Base-by-base conservation (phyloP, 805 yeast genomes). In the Candida loeiensis region DNA sequence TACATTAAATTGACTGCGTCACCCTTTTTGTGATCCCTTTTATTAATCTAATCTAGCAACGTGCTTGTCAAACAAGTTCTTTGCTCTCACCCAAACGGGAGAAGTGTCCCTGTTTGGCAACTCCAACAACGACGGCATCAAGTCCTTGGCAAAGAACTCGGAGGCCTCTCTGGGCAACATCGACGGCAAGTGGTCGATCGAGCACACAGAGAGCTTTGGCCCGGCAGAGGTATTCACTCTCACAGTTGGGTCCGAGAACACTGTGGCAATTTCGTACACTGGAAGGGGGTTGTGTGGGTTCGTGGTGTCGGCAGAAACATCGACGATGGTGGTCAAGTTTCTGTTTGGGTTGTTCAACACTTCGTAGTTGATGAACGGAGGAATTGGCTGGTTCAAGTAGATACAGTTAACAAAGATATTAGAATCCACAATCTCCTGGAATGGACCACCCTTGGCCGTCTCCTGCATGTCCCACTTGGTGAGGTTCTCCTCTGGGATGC, bases 211-310 rank as follows among this genome's bases (percentile, higher is more conserved):
- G 54, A 93, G 68, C 61, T 83, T 83, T 48, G 96, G 95, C 43
- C 96, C 96, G 24, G 64, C 71, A 19, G 82, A 73, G 27, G 93
- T 81, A 46, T 81, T 79, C 29, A 91, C 99, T 6, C 66, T 63
- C 34, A 87, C 97, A 2, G 96, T 90, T 49, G 99, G 99, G 53
- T 87, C 78, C 49, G 78, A 77, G 73, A 93, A 93, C 5, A 83
- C 89, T 20, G 99, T 91, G 42, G 96, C 95, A 50, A 87, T 73
- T 17, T 79, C 71, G 66, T 93, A 95, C 40, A 93, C 91, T 46
- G 99, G 99, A 44, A 93, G 78, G 43, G 99, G 99, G 71, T 93
- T 93, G 73, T 89, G 91, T 45, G 97, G 97, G 66, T 93, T 93
- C 40, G 99, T 93, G 35, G 98, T 93, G 69, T 93, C 99, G 41